These are phyloP conservation scores for Fusarium sp. DNA, from an alignment of 2,329 filamentous ascomycete genomes.

Conservation along the genomic window DNA sequence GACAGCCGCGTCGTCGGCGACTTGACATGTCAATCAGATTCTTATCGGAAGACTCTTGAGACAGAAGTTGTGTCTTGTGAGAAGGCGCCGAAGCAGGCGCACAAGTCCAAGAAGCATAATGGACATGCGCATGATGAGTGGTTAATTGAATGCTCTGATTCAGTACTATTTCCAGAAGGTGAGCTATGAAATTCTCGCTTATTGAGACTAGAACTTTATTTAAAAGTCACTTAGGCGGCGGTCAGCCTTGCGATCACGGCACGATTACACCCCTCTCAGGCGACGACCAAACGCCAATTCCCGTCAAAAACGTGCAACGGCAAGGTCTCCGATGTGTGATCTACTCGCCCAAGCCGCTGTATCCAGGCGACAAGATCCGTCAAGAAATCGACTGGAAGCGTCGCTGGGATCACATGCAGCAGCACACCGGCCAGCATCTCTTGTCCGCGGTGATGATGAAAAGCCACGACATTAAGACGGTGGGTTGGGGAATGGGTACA, in stretches of 20 bases:
- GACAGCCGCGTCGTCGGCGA: slow-evolving; percentile 42
- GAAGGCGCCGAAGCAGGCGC: slow-evolving; percentile 31
- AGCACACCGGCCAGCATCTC: slow-evolving; percentile 50
- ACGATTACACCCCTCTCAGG: slow-evolving; percentile 33
- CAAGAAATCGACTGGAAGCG: slow-evolving; percentile 47
- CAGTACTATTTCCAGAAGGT: slow-evolving; percentile 50
- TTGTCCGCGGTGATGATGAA: slow-evolving; percentile 49
- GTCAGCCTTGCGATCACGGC: slow-evolving; percentile 49
- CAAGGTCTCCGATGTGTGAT: slow-evolving; percentile 46
- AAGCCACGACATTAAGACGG: slow-evolving; percentile 39
- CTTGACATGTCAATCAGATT: slow-evolving; percentile 46
- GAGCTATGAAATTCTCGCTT: rapidly evolving
- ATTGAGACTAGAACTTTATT: rapidly evolving
- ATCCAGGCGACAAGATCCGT: slow-evolving; percentile 34
- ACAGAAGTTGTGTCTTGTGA: slow-evolving; percentile 46
- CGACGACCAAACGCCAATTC: slow-evolving; percentile 23
- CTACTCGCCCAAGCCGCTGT: slow-evolving; percentile 36
- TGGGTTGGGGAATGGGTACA: slow-evolving; percentile 50
- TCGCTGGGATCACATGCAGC: slow-evolving; percentile 52
- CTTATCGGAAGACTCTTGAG: slow-evolving; percentile 44
- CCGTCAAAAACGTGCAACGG: slow-evolving; percentile 43
- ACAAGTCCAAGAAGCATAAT: slow-evolving; percentile 41
- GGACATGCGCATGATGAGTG: slow-evolving; percentile 43
- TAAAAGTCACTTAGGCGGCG: slow-evolving; percentile 42
- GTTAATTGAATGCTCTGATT: slow-evolving; percentile 49